Base-by-base conservation (phyloP, 257 asterid genomes). In the Echites panduratus region DNA sequence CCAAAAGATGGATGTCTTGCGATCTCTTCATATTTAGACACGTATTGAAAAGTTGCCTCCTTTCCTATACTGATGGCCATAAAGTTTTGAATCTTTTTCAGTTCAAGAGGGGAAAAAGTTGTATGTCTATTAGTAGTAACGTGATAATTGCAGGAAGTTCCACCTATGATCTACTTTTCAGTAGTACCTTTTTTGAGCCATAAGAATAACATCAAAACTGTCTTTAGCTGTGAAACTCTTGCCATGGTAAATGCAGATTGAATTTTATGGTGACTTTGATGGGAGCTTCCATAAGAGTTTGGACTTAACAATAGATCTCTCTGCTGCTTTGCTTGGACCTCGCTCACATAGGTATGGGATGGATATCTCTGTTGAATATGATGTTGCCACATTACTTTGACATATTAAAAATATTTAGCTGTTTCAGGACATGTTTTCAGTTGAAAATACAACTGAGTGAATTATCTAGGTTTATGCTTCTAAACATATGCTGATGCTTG, bases 241-340 rank as follows among this genome's bases (percentile, higher is more conserved):
- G 4, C 49, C 16, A n/a, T 73, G 71, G 27, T 66, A 57, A 52
- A n/a, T 75, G 73, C 86, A 91, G 99, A 88, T 94, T 77, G 99
- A 94, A 70, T 94, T 94, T 78, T 94, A 89, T 75, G 99, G 98
- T 76, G 99, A 94, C 80, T 90, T 91, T 62, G 99, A 94, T 54
- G 97, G 95, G 75, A 91, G 97, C 85, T 91, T 94, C 87, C 96
- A 91, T 85, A 94, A 87, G 72, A 91, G 88, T 74, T 85, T 94
- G 77, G 97, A 91, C 84, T 82, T 94, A 83, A 75, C 80, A 26
- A 69, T 87, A 53, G 98, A 94, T 77, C 85, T 94, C 77, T 88
- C 95, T 13, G 84, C 89, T 57, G 99, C 98, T 43, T 76, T 94
- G 84, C 90, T 91, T 49, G 99, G 99, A 73, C 88, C 81, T 72